These are phyloP conservation scores for Russula lepida DNA, from an alignment of 768 basidiomycete genomes.

Conservation along the genomic window DNA sequence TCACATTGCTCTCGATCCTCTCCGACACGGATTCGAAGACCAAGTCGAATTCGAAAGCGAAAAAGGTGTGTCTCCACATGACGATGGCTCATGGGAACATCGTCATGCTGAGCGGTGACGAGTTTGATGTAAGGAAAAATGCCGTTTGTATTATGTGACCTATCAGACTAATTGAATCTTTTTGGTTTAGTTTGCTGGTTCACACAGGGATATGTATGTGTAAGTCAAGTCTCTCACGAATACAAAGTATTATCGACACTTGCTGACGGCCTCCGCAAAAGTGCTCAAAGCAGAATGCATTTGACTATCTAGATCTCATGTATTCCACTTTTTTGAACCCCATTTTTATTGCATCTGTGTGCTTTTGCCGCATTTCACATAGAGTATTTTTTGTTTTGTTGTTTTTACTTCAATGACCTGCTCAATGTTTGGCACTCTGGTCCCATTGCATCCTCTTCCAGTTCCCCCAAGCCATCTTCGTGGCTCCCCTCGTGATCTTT, in stretches of 20 bases:
- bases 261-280: slow-evolving; percentile 1
- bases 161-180: background rate
- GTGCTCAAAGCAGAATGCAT: slow-evolving; percentile 15
- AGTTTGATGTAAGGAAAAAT: slow-evolving; percentile 6
- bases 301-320: background rate
- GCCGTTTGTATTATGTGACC: background rate
- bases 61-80: slow-evolving; percentile 14
- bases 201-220: slow-evolving; percentile 18
- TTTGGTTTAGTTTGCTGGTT: background rate
- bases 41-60: background rate
- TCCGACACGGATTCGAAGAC: background rate
- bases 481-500: background rate
- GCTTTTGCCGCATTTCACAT: background rate
- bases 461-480: background rate
- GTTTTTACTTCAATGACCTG: too few relatives aligned
- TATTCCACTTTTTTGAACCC: background rate
- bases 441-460: background rate
- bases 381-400: background rate
- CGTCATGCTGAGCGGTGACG: slow-evolving; percentile 3
- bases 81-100: slow-evolving; percentile 20
- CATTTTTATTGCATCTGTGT: slow-evolving; percentile 8
- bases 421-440: background rate
- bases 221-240: background rate
- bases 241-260: background rate
- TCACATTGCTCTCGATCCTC: background rate